Evolutionary conservation across 345 rosid genomes (phyloP).

Genomic region (Corymbia maculata): DNA sequence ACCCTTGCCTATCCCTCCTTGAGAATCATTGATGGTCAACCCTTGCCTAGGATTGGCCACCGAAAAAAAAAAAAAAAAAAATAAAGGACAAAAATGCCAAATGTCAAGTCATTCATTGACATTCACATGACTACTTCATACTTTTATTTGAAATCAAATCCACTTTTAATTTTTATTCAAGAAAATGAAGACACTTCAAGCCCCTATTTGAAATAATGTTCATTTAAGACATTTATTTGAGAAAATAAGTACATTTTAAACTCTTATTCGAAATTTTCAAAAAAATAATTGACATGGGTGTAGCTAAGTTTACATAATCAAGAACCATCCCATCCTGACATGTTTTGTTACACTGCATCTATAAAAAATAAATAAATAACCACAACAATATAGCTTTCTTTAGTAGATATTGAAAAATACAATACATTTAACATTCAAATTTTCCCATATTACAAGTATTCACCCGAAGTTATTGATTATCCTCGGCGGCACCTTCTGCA

Average conservation of each 20-base stretch:
- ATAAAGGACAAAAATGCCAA: background rate
- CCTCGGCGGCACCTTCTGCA: background rate
- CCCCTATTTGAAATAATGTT: no score
- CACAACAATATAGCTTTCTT: background rate
- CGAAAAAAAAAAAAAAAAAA: no score
- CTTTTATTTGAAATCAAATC: accelerated
- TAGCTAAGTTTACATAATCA: no score
- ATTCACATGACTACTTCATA: background rate
- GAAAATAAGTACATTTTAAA: no score
- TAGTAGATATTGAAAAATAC: no score
- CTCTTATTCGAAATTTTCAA: background rate
- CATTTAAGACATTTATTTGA: background rate
- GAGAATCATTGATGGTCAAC: no score
- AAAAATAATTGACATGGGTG: background rate
- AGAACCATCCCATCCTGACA: background rate
- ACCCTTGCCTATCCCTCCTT: no score
- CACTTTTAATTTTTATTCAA: no score
- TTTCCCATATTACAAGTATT: background rate
- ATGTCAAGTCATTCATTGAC: accelerated
- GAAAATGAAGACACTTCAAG: no score
- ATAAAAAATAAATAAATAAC: background rate
- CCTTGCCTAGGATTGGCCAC: no score
- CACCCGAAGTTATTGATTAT: background rate
- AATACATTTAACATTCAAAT: background rate
- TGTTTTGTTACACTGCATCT: background rate